Conservation (phyloP, 2,329 filamentous ascomycete species). For the Magnaporthiopsis rhizophila region DNA sequence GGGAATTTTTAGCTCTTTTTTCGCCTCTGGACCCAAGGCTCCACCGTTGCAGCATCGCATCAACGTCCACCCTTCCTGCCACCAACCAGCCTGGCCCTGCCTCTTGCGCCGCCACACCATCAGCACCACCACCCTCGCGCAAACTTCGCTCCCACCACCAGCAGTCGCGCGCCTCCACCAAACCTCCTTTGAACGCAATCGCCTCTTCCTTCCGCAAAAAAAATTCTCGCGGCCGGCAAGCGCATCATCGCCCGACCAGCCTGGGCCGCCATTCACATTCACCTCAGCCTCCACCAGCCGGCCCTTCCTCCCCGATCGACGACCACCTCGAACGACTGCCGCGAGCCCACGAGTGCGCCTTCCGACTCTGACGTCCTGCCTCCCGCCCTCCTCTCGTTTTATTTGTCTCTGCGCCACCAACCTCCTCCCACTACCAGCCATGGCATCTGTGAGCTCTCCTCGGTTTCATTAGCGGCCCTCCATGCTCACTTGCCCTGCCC, state of each 20-base stretch:
- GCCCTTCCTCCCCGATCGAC: neutral
- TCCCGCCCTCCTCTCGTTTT: constrained; percentile 3
- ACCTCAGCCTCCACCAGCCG: neutral
- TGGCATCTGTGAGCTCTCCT: constrained; percentile 12
- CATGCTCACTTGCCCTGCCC: neutral
- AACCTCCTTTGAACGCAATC: neutral
- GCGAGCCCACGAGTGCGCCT: neutral
- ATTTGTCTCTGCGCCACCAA: neutral
- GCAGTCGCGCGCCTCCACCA: neutral
- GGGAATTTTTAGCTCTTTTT: neutral
- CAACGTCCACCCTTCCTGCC: constrained; percentile 7
- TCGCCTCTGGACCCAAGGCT: neutral
- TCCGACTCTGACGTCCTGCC: neutral
- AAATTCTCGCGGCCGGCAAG: neutral
- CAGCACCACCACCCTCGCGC: neutral
- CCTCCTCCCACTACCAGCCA: constrained; percentile 1
- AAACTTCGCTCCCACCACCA: neutral
- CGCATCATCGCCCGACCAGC: neutral
- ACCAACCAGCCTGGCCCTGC: neutral
- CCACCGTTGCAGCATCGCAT: neutral
- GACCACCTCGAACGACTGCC: neutral
- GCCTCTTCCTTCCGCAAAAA: neutral
- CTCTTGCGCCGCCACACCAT: neutral
- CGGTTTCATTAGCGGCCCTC: neutral
- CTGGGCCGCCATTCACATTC: neutral